Percentiles rank a stretch among this genome's conserved stretches.
These are phyloP conservation scores for Candida krabiensis DNA, from an alignment of 805 yeast species.

Conservation along the genomic window DNA sequence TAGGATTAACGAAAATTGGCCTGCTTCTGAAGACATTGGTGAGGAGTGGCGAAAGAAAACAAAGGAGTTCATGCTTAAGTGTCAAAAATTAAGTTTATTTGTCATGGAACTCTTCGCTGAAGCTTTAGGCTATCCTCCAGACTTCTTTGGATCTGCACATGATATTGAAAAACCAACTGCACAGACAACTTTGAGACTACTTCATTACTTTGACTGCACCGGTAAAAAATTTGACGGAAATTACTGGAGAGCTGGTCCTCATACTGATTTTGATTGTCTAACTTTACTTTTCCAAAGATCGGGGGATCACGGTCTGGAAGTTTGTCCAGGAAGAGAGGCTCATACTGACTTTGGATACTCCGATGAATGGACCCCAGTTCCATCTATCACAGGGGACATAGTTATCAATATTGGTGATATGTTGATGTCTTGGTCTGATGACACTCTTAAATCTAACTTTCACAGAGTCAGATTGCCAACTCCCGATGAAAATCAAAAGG, in stretches of 20 bases:
- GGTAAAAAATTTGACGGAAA: slow-evolving; percentile 25
- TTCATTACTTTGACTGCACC: slow-evolving; percentile 33
- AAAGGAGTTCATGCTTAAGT: slow-evolving; percentile 22
- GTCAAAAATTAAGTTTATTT: slow-evolving; percentile 27
- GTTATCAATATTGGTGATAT: slow-evolving; percentile 39
- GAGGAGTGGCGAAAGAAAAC: slow-evolving; percentile 29
- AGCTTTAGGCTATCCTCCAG: slow-evolving; percentile 28
- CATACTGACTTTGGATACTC: slow-evolving; percentile 35
- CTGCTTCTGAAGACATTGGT: slow-evolving; percentile 29
- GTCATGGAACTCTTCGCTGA: slow-evolving; percentile 33
- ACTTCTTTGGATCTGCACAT: slow-evolving; percentile 31
- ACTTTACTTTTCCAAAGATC: slow-evolving; percentile 36
- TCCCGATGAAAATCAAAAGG: slow-evolving; percentile 29
- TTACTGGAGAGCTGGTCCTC: slow-evolving; percentile 39
- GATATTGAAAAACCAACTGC: slow-evolving; percentile 28
- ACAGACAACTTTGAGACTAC: slow-evolving; percentile 35
- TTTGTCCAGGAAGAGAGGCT: slow-evolving; percentile 38
- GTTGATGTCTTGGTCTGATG: slow-evolving; percentile 41
- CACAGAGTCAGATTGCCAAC: slow-evolving; percentile 35
- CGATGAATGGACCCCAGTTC: slow-evolving; percentile 36
- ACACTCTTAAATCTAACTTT: slow-evolving; percentile 33
- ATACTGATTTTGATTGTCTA: slow-evolving; percentile 37
- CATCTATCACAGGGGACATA: slow-evolving; percentile 34
- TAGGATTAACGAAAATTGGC: slow-evolving; percentile 33
- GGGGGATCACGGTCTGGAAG: slow-evolving; percentile 38